A percentile compares a stretch with the other conserved stretches of the same genome.
Conservation (phyloP, 2,329 filamentous ascomycete genomes). For the Monosporascus sp. region DNA sequence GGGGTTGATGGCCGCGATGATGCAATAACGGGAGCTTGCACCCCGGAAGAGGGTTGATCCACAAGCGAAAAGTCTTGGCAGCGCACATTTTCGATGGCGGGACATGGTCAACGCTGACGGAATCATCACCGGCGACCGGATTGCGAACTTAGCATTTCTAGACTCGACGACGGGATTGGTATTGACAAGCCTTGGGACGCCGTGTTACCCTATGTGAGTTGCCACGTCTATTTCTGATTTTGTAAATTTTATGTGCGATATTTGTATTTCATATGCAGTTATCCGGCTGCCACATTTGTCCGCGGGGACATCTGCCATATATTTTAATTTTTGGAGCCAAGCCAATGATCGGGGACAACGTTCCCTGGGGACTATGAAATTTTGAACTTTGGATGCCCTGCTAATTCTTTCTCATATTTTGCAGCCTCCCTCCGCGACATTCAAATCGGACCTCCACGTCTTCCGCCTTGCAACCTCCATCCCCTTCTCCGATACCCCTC, state of each 20-base stretch:
- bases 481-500: neutral
- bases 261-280: neutral
- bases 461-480: neutral
- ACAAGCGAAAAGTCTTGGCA: constrained; percentile 28
- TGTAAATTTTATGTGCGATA: neutral
- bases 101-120: constrained; percentile 4
- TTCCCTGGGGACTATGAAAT: neutral
- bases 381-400: too few relatives aligned
- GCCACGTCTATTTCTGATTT: neutral
- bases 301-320: neutral
- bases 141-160: neutral
- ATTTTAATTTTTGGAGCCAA: neutral
- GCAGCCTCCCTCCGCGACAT: too few relatives aligned
- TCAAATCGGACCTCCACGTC: too few relatives aligned
- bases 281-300: neutral
- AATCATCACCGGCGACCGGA: neutral
- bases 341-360: neutral
- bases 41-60: constrained; percentile 28
- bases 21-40: neutral
- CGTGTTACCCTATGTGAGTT: neutral
- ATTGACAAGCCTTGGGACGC: neutral
- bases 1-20: neutral
- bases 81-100: constrained; percentile 24
- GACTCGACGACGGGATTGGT: constrained; percentile 10
- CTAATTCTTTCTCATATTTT: too few relatives aligned